Base-by-base conservation (phyloP, 306 rosid species). In the Vigna trinervia region DNA sequence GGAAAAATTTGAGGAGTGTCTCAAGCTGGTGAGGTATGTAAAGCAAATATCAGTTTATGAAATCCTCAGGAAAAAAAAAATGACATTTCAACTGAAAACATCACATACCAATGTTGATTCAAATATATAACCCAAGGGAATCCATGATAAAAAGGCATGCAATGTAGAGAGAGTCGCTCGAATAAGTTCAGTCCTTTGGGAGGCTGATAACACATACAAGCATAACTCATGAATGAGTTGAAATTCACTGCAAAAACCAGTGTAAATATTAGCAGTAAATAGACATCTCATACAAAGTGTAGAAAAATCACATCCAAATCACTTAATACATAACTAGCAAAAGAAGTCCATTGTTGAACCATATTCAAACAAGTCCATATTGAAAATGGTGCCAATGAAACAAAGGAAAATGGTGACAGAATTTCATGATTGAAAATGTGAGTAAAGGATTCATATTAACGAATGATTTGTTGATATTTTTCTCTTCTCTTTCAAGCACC, bases 171-270 rank as follows among this genome's bases (percentile, higher is more conserved):
- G 68, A 19, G 99, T 96, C 30, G 97, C 97, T 1, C 99, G 91
- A 60, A 96, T 86, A 76, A 96, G 98, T 83, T 96, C 99, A 20
- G 97, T 71, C 78, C 96, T 88, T 81, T 92, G 99, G 69, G 99
- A 96, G 11, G 91, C 98, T 22, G 99, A 96, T 65, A 96, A 84
- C 32, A 96, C 99, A 78, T 91, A 96, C 72, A 96, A 81, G 93
- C 99, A 96, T 72, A 96, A 74, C 97, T 92, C 99, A 41, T 96
- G 98, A 82, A 96, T 96, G 87, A 92, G 99, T 82, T 91, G 98
- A 91, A 92, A 96, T 84, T 96, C 99, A 69, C 99, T 92, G 96
- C 80, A 82, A 84, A 71, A 39, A 87, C 85, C 77, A 81, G 50
- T 72, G 83, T 20, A 84, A 17, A 22, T 73, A 26, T 77, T 45